Conservation (phyloP, 331 rosid genomes). For the Malus hybrid region DNA sequence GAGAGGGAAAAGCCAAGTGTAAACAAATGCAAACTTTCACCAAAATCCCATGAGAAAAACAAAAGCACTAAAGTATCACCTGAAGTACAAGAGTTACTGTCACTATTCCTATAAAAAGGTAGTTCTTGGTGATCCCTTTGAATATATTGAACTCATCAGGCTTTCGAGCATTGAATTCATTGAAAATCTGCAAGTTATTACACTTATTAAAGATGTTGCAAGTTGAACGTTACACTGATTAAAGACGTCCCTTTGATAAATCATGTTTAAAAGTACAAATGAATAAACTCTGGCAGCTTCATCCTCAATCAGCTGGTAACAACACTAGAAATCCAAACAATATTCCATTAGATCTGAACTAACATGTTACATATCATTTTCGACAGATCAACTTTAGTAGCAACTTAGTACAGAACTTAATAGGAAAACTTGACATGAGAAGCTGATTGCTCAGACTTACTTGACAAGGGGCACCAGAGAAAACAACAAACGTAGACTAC, state of each 20-base stretch:
- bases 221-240: not conserved
- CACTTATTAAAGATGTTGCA: slow-evolving; percentile 10
- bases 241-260: too few species aligned
- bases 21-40: not conserved
- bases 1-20: not conserved
- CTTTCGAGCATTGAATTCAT: slow-evolving; percentile 86
- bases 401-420: not conserved
- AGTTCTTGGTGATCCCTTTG: slow-evolving; percentile 59
- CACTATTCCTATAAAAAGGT: slow-evolving; percentile 70
- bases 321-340: not conserved
- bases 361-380: not conserved
- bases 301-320: not conserved
- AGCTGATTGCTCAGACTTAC: too few species aligned
- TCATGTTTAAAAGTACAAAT: not conserved
- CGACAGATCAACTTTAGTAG: not conserved
- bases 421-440: not conserved
- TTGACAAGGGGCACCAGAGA: too few species aligned
- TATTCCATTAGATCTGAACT: not conserved
- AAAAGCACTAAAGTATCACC: slow-evolving; percentile 29
- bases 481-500: not conserved
- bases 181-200: slow-evolving; percentile 47
- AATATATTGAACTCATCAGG: slow-evolving; percentile 73
- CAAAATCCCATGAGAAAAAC: not conserved
- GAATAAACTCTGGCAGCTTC: not conserved
- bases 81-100: slow-evolving; percentile 64